phyloP scores from a whole-genome alignment of 1,284 basidiomycete species.

The Austroboletus olivaceoglutinosus region DNA sequence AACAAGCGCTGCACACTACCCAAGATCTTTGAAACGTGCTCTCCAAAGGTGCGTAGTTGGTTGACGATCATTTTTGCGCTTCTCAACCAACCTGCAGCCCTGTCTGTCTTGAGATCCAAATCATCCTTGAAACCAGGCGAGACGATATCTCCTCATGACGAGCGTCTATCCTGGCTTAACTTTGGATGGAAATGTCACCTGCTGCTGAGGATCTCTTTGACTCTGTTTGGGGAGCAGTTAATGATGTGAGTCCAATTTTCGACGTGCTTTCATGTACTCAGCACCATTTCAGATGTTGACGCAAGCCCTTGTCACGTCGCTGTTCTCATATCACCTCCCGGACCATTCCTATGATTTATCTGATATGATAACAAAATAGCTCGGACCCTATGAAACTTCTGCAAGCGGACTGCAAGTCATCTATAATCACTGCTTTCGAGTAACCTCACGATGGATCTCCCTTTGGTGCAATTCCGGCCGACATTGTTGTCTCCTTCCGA shows the following conservation, averaged over 20 bases:
- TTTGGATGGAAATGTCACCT: slow-evolving; percentile 58
- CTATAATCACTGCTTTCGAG: too few relatives aligned
- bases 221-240: slow-evolving; percentile 55
- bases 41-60: slow-evolving; percentile 23
- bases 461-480: too few relatives aligned
- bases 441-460: too few relatives aligned
- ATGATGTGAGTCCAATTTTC: slow-evolving; percentile 40
- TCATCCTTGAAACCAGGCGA: slow-evolving; percentile 29
- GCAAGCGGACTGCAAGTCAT: too few relatives aligned
- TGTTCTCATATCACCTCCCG: slow-evolving; percentile 62
- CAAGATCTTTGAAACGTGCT: slow-evolving; percentile 23
- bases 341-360: slow-evolving; percentile 59
- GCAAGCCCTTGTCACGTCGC: slow-evolving; percentile 46
- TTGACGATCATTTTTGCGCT: background rate
- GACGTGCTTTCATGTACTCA: slow-evolving; percentile 8
- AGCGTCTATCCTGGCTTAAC: slow-evolving; percentile 55
- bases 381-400: too few relatives aligned
- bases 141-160: slow-evolving; percentile 45
- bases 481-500: too few relatives aligned
- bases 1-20: slow-evolving; percentile 11
- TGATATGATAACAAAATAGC: too few relatives aligned
- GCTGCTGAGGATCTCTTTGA: slow-evolving; percentile 60
- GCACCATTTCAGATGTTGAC: slow-evolving; percentile 36
- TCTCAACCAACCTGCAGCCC: slow-evolving; percentile 32
- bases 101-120: slow-evolving; percentile 41